phyloP scores from a whole-genome alignment of 2,329 filamentous ascomycete species.

The Penicillium sp. region DNA sequence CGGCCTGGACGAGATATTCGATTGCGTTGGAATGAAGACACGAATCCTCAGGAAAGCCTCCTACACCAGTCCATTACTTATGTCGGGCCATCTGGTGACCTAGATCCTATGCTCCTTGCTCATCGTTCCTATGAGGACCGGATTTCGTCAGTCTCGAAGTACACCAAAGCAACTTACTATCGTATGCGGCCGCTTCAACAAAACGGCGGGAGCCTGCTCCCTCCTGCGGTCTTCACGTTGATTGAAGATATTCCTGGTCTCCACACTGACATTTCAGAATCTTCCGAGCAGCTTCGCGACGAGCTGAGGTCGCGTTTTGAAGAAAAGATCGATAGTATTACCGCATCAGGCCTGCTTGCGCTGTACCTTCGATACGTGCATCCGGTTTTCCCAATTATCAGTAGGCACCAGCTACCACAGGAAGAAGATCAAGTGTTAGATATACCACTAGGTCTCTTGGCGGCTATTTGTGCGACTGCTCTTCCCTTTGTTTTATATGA shows the following conservation, averaged over 20 bases:
- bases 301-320: not conserved
- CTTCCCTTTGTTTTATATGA: not conserved
- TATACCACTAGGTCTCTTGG: not conserved
- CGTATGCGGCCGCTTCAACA: not conserved
- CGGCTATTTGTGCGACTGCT: not conserved
- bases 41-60: not conserved
- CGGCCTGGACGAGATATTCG: not conserved
- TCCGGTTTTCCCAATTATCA: not conserved
- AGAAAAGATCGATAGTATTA: not conserved
- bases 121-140: not conserved
- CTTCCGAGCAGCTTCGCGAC: not conserved
- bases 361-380: not conserved
- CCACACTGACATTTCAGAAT: not conserved
- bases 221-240: not conserved
- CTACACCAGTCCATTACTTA: not conserved
- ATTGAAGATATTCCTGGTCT: not conserved
- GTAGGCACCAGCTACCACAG: not conserved
- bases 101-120: not conserved
- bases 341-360: not conserved
- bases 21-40: not conserved
- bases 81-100: not conserved
- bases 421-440: not conserved
- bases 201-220: not conserved
- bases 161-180: not conserved
- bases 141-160: not conserved